phyloP scores from a whole-genome alignment of 345 rosid species.

The Arabidopsis suecica region DNA sequence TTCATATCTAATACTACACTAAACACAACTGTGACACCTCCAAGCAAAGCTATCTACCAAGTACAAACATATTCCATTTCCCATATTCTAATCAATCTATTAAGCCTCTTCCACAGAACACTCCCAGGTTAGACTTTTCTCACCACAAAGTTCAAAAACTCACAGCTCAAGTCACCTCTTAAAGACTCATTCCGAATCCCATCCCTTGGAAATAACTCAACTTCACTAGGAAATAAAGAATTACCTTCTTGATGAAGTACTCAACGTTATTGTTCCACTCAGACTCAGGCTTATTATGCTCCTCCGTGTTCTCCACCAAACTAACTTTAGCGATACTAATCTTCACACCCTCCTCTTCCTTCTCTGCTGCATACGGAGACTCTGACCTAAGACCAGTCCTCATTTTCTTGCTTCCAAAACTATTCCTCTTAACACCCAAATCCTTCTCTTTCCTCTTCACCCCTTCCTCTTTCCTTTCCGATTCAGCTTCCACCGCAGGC shows the following conservation, averaged over 20 bases:
- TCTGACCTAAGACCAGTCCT: conserved; percentile 57
- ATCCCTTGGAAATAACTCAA: neutral
- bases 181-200: conserved; percentile 4
- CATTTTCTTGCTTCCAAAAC: conserved; percentile 86
- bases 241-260: conserved; percentile 81
- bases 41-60: conserved; percentile 20
- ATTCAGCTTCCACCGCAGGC: conserved; percentile 37
- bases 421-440: conserved; percentile 52
- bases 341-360: conserved; percentile 48
- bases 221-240: neutral
- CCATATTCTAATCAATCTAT: conserved; percentile 5
- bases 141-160: conserved; percentile 9
- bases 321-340: conserved; percentile 23
- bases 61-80: neutral
- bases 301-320: conserved; percentile 30
- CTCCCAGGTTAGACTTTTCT: conserved; percentile 9
- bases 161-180: conserved; percentile 15
- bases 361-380: conserved; percentile 62
- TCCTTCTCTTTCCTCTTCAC: conserved; percentile 76
- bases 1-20: neutral
- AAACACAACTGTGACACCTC: conserved; percentile 13
- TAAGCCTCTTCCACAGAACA: conserved; percentile 13
- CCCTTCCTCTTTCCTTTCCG: conserved; percentile 55
- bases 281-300: conserved; percentile 50
- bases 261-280: conserved; percentile 75